A percentile compares a stretch with the other conserved stretches of the same genome.
Evolutionary conservation across 1,284 basidiomycete species (phyloP).

Genomic region (Anthracocystis walkeri): DNA sequence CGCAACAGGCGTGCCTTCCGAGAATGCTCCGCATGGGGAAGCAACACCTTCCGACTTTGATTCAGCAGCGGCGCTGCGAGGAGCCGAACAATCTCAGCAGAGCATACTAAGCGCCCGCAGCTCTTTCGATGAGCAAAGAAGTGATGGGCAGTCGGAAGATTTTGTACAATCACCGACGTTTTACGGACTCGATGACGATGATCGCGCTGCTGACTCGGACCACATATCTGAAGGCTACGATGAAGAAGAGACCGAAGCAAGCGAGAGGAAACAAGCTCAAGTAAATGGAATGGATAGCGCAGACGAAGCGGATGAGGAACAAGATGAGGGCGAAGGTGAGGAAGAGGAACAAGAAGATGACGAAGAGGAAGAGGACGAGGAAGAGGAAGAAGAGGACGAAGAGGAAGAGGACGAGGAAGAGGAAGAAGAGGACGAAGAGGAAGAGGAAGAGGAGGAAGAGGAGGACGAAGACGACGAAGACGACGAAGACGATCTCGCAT

Average conservation of each 20-base stretch:
- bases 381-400: slow-evolving; percentile 23
- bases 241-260: background rate
- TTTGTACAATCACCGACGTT: slow-evolving; percentile 4
- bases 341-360: slow-evolving; percentile 8
- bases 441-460: slow-evolving; percentile 40
- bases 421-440: slow-evolving; percentile 43
- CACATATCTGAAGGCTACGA: background rate
- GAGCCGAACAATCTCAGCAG: background rate
- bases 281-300: background rate
- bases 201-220: background rate
- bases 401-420: slow-evolving; percentile 36
- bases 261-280: background rate
- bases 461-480: slow-evolving; percentile 93
- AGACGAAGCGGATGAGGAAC: background rate
- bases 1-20: background rate
- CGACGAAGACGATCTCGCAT: slow-evolving; percentile 97
- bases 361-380: slow-evolving; percentile 8
- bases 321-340: background rate
- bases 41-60: background rate
- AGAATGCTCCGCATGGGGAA: background rate
- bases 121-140: background rate
- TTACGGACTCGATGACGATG: slow-evolving; percentile 2
- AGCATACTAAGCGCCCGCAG: background rate
- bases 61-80: background rate
- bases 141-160: background rate